Percentiles rank a stretch among this genome's conserved stretches.
These are phyloP conservation scores for Phytopythium helicoides DNA, from an alignment of 352 stramenopile species.

Conservation along the genomic window DNA sequence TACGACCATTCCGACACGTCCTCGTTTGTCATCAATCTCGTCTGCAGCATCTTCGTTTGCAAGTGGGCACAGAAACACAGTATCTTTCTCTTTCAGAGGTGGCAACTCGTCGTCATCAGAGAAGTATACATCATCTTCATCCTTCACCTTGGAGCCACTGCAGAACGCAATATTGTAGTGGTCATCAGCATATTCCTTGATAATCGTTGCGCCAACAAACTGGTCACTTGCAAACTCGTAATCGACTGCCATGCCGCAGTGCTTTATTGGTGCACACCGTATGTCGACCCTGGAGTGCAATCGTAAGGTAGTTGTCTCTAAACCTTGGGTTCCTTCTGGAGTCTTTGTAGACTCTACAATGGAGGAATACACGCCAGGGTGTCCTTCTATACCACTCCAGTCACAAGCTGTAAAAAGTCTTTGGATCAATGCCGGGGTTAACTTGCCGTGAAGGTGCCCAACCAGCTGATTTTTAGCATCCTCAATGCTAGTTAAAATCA, in stretches of 20 bases:
- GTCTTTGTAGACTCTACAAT: not conserved
- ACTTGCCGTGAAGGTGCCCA: conserved; percentile 53
- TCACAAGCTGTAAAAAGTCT: conserved; percentile 59
- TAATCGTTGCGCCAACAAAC: conserved; percentile 45
- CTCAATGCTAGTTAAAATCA: conserved; percentile 39
- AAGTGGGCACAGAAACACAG: conserved; percentile 38
- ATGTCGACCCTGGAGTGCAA: conserved; percentile 32
- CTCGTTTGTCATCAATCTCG: conserved; percentile 10
- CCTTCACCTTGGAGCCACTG: conserved; percentile 24
- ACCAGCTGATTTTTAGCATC: conserved; percentile 61
- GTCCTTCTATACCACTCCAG: conserved; percentile 62
- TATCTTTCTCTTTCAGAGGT: conserved; percentile 20
- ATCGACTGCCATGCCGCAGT: conserved; percentile 47
- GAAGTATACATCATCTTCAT: conserved; percentile 38
- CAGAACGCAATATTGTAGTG: conserved; percentile 47
- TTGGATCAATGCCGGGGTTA: conserved; percentile 57
- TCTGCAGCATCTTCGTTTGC: conserved; percentile 1
- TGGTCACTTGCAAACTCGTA: conserved; percentile 22
- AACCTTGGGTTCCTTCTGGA: not conserved
- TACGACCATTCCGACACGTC: conserved; percentile 29
- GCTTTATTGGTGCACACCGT: conserved; percentile 28
- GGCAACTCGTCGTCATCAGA: conserved; percentile 41
- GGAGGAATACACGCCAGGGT: conserved; percentile 4
- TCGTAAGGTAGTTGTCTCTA: conserved; percentile 22
- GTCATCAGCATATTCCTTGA: conserved; percentile 33